These are phyloP conservation scores for Tolypocladium endophyticum DNA, from an alignment of 2,329 filamentous ascomycete species.

Conservation along the genomic window DNA sequence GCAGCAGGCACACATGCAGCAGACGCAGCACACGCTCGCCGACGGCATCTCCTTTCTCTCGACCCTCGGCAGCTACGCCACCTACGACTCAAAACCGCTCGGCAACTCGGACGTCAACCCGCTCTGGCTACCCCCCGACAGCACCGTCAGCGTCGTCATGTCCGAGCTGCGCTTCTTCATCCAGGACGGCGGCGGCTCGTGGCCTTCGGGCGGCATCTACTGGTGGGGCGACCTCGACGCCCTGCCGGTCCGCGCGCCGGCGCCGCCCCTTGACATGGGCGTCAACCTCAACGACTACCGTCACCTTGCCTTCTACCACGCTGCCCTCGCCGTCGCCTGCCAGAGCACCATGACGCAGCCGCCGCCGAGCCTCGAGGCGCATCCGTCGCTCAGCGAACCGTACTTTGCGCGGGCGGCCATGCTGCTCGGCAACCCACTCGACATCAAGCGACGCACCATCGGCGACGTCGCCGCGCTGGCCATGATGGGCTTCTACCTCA, in stretches of 20 bases:
- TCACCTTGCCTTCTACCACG: conserved; percentile 33
- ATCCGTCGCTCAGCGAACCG: conserved; percentile 26
- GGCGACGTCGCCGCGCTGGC: conserved; percentile 32
- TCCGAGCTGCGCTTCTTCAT: conserved; percentile 30
- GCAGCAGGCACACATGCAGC: background rate
- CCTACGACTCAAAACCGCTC: conserved; percentile 32
- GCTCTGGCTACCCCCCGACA: conserved; percentile 23
- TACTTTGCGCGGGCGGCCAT: conserved; percentile 32
- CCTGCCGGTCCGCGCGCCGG: conserved; percentile 14
- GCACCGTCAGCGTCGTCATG: conserved; percentile 27
- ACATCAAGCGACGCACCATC: conserved; percentile 27
- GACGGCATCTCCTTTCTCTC: conserved; percentile 22
- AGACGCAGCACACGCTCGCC: background rate
- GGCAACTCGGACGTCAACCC: conserved; percentile 26
- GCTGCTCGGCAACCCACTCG: conserved; percentile 36
- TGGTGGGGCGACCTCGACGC: conserved; percentile 34
- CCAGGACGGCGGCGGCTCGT: conserved; percentile 31
- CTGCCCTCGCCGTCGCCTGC: conserved; percentile 30
- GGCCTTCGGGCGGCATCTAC: conserved; percentile 34
- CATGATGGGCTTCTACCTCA: conserved; percentile 36
- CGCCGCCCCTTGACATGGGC: conserved; percentile 8
- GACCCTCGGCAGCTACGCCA: conserved; percentile 34
- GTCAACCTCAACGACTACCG: conserved; percentile 18
- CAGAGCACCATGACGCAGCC: conserved; percentile 4
- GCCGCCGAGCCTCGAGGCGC: conserved; percentile 14